Evolutionary conservation across 73 alveolate genomes (phyloP), one percentile per base, ranked within the genome.

Genomic region (Effrenium voratum): DNA sequence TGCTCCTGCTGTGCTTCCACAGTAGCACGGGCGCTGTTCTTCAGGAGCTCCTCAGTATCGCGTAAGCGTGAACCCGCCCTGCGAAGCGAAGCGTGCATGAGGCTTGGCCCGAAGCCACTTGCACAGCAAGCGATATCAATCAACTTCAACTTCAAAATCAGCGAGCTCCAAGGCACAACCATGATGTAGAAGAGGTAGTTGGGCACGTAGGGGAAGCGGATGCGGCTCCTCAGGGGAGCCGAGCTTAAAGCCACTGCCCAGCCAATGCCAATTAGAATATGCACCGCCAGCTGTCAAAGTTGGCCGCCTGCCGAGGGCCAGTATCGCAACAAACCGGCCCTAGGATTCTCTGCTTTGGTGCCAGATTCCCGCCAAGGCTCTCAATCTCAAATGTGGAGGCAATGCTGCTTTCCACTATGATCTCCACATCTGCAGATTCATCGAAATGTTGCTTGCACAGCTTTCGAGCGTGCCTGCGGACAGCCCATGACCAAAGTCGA

Each of bases 11-110:
- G 95, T 1, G 95, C 83, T 46, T 87, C 95, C 36, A 87, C 84
- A 1, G 95, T 87, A 50, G 95, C 95, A 26, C 95, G 95, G 32
- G 95, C 95, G 82, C 95, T 87, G 95, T 87, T 87, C 84, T 87
- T 87, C 68, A 87, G 75, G 68, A 87, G 59, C 95, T 87, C 95
- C 95, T 87, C 26, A 40, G 38, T 19, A 19, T 52, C 63, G 8
- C 63, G 19, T 52, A 19, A 12, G 63, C 26, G 8, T 52, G 26
- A 19, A n/a, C n/a, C n/a, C n/a, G n/a, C n/a, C n/a, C n/a, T n/a
- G n/a, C n/a, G n/a, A n/a, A n/a, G n/a, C n/a, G n/a, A n/a, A n/a
- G n/a, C n/a, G n/a, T n/a, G n/a, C n/a, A n/a, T n/a, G n/a, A n/a
- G n/a, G n/a, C n/a, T n/a, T n/a, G n/a, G n/a, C n/a, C n/a, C n/a